phyloP scores from a whole-genome alignment of 768 basidiomycete species.

The Kwoniella dendrophila region DNA sequence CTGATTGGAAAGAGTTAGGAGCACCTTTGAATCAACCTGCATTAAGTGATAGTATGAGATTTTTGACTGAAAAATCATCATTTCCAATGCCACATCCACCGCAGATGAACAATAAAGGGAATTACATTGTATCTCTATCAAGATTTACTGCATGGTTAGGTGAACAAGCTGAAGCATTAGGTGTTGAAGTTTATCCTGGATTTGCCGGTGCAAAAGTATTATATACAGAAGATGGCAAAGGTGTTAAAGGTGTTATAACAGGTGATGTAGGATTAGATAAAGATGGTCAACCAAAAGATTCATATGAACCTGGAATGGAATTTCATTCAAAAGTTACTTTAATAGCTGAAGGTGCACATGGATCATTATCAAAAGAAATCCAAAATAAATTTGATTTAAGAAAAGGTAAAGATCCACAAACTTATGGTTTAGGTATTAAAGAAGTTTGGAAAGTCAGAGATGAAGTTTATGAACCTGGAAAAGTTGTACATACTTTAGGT shows the following conservation, averaged over 20 bases:
- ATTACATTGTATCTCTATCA: conserved; percentile 88
- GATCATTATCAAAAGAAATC: conserved; percentile 79
- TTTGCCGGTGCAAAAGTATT: conserved; percentile 89
- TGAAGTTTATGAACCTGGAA: conserved; percentile 68
- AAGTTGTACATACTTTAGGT: conserved; percentile 91
- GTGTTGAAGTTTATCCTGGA: conserved; percentile 95
- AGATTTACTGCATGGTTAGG: conserved; percentile 88
- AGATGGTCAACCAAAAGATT: conserved; percentile 72
- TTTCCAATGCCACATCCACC: conserved; percentile 92
- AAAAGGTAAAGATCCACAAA: conserved; percentile 76
- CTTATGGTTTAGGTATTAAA: conserved; percentile 93
- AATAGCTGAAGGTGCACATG: conserved; percentile 93
- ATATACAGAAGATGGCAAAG: conserved; percentile 65
- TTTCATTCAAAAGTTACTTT: conserved; percentile 90
- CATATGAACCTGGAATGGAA: conserved; percentile 94
- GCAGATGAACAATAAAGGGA: conserved; percentile 92
- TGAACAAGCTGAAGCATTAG: conserved; percentile 74
- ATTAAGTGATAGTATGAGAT: conserved; percentile 78
- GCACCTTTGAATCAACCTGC: conserved; percentile 83
- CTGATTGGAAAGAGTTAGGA: conserved; percentile 72
- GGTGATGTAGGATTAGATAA: conserved; percentile 92
- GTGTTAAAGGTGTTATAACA: conserved; percentile 79
- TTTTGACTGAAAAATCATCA: conserved; percentile 68
- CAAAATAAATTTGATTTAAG: conserved; percentile 75
- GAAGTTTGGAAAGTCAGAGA: conserved; percentile 91